Base-by-base conservation (phyloP, 2,329 filamentous ascomycete species). In the Epichloe festucae region DNA sequence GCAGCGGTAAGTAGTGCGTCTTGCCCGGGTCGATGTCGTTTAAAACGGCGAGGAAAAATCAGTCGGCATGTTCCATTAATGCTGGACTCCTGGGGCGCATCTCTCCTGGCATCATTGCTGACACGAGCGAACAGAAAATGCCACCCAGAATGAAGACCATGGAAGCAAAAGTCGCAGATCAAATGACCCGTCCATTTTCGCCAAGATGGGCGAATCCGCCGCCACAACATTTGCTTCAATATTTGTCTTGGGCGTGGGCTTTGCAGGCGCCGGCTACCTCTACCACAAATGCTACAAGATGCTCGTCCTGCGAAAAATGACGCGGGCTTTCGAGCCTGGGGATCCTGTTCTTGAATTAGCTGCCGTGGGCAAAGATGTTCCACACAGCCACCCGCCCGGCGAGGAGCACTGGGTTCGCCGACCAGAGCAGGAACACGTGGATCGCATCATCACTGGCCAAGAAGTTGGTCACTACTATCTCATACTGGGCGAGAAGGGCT, bases 401-500 rank as follows among this genome's bases (percentile, higher is more conserved):
- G 61, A 64, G 1, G 66, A 70, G 48, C 66, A 69, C 51, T 96
- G 93, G 93, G 82, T 97, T 48, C 69, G 79, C 56, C 83, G 91
- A 31, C 81, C 85, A 14, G 91, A 98, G 71, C 93, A 98, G 65
- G 66, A 71, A 4, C 80, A 77, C 54, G 84, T 98, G 55, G 85
- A 98, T 65, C 73, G 71, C n/a, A 96, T 98, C 57, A 78, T 98
- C 23, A 71, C 77, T 46, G 93, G 93, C 1, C 69, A 74, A 3
- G 74, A 80, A 31, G 73, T 74, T 45, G 93, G 93, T 11, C 89
- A 94, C 63, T 98, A 98, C 63, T 87, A 93, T 67, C 76, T 98
- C 2, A 73, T 98, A 2, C 82, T 97, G 46, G 93, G 93, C 44
- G 93, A 97, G 63, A 97, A 98, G 70, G 93, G 93, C 5, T 94